A percentile compares a stretch with the other conserved stretches of the same genome.
Evolutionary conservation across 2,329 filamentous ascomycete species (phyloP).

Genomic region (Tolypocladium pustulatum): DNA sequence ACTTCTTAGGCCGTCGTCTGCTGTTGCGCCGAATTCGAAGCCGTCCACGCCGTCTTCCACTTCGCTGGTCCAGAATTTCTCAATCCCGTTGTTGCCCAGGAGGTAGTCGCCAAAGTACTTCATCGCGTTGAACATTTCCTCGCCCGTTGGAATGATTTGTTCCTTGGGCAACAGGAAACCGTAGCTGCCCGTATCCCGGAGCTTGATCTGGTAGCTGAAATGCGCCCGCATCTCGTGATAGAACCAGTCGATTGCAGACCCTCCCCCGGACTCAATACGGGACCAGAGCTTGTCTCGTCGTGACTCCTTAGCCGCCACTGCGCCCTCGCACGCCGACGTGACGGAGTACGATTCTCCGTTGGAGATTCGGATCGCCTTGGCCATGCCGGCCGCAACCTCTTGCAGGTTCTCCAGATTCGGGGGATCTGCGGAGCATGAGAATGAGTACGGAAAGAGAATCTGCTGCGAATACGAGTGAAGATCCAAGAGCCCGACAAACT

Average conservation of each 20-base stretch:
- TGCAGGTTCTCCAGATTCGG: conserved; percentile 86
- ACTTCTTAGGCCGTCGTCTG: conserved; percentile 5
- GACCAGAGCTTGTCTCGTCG: conserved; percentile 11
- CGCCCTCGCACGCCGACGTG: conserved; percentile 77
- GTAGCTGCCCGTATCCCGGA: conserved; percentile 87
- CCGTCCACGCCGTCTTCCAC: conserved; percentile 10
- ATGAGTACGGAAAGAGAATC: conserved; percentile 85
- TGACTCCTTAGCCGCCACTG: conserved; percentile 31
- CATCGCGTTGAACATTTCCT: conserved; percentile 76
- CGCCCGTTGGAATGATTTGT: conserved; percentile 79
- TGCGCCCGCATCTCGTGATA: conserved; percentile 75
- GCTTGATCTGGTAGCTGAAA: conserved; percentile 88
- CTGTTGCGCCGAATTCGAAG: conserved; percentile 1
- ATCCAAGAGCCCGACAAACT: conserved; percentile 79
- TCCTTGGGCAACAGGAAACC: conserved; percentile 83
- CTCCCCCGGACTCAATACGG: conserved; percentile 65
- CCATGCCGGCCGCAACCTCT: conserved; percentile 78
- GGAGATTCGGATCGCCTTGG: conserved; percentile 78
- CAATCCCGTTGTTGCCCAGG: conserved; percentile 58
- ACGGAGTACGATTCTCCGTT: conserved; percentile 68
- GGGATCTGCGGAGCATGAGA: conserved; percentile 66
- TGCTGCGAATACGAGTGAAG: conserved; percentile 94
- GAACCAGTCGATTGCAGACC: conserved; percentile 89
- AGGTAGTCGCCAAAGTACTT: conserved; percentile 77
- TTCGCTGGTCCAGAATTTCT: conserved; percentile 23